phyloP scores from a whole-genome alignment of 495 filamentous ascomycete species.

The Trichoderma erinaceum region DNA sequence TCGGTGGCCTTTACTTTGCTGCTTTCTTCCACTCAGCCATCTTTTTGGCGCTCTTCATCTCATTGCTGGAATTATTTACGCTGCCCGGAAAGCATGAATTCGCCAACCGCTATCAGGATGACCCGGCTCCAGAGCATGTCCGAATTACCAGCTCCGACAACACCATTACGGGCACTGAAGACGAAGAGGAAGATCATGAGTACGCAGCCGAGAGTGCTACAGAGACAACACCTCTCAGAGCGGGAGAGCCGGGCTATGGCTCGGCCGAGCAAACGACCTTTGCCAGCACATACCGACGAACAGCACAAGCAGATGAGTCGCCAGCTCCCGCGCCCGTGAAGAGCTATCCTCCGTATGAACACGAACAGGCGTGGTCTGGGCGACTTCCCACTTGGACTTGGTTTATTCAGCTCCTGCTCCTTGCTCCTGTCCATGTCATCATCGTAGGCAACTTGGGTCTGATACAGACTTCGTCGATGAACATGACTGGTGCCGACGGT shows the following conservation, averaged over 20 bases:
- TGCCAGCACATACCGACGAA: slow-evolving; percentile 54
- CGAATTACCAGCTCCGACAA: neutral
- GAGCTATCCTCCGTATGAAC: slow-evolving; percentile 48
- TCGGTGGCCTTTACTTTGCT: slow-evolving; percentile 76
- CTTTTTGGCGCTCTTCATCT: slow-evolving; percentile 67
- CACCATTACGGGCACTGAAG: slow-evolving; percentile 26
- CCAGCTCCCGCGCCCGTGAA: neutral
- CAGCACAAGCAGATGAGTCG: slow-evolving; percentile 28
- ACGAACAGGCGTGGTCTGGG: slow-evolving; percentile 81
- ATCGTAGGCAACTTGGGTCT: slow-evolving; percentile 68
- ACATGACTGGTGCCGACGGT: slow-evolving; percentile 79
- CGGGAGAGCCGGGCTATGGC: slow-evolving; percentile 29
- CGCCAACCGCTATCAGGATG: slow-evolving; percentile 41
- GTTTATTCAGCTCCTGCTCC: slow-evolving; percentile 76
- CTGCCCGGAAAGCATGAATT: slow-evolving; percentile 66
- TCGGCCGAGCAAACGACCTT: slow-evolving; percentile 59
- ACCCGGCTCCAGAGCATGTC: slow-evolving; percentile 7
- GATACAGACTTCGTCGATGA: slow-evolving; percentile 61
- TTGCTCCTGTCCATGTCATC: slow-evolving; percentile 69
- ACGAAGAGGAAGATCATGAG: slow-evolving; percentile 41
- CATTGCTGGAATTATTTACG: slow-evolving; percentile 71
- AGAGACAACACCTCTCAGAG: slow-evolving; percentile 76
- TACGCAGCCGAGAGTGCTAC: slow-evolving; percentile 48
- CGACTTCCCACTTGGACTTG: slow-evolving; percentile 76
- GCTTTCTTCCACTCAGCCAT: slow-evolving; percentile 71